Percentiles rank a stretch among this genome's conserved stretches.
Conservation (phyloP, 225 moss, liverwort and hornwort species). For the Polytrichum commune region DNA sequence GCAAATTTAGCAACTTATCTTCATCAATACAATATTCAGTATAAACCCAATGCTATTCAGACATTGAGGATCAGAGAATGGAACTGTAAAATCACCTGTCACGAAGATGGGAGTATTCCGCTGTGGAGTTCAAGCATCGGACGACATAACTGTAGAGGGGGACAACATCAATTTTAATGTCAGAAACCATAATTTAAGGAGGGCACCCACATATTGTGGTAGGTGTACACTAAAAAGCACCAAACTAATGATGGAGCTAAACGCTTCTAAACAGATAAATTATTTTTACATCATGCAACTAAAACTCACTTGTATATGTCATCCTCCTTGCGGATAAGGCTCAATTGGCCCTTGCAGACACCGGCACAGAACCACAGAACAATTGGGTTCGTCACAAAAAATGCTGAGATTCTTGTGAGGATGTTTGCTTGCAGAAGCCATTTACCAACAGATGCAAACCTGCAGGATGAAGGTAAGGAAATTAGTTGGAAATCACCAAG, state of each 20-base stretch:
- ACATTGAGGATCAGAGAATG: too few species aligned
- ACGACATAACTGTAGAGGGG: conserved; percentile 72
- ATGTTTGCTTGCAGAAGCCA: conserved; percentile 87
- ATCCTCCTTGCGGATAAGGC: conserved; percentile 86
- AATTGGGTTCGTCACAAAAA: conserved; percentile 78
- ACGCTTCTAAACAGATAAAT: too few species aligned
- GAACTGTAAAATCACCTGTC: conserved; percentile 56
- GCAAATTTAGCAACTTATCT: not conserved
- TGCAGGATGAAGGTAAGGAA: conserved; percentile 11
- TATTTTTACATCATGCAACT: too few species aligned
- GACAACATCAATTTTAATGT: not conserved
- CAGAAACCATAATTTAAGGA: too few species aligned
- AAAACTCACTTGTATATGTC: conserved; percentile 80
- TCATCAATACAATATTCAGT: too few species aligned
- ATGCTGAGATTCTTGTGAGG: conserved; percentile 68
- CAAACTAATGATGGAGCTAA: too few species aligned
- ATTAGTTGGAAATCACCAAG: not conserved
- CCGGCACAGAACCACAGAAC: conserved; percentile 99
- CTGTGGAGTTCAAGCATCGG: conserved; percentile 92
- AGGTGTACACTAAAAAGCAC: too few species aligned
- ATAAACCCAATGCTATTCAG: too few species aligned
- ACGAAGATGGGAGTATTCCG: conserved; percentile 92
- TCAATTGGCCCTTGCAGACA: conserved; percentile 95
- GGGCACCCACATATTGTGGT: too few species aligned
- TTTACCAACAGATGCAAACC: conserved; percentile 94